These are phyloP conservation scores for Albatrellus ellisii DNA, from an alignment of 768 basidiomycete genomes.

Conservation along the genomic window DNA sequence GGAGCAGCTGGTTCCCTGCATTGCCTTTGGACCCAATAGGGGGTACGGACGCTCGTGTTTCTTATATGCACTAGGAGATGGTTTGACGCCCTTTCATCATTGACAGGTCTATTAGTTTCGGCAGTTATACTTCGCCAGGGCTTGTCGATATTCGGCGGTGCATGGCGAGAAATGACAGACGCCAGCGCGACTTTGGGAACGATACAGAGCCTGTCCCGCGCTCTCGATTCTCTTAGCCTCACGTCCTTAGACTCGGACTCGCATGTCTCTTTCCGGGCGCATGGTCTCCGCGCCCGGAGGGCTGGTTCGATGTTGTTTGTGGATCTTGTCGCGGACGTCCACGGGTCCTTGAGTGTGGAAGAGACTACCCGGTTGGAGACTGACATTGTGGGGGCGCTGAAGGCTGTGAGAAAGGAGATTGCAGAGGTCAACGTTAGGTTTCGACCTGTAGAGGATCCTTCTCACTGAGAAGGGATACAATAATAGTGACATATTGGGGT, in stretches of 20 bases:
- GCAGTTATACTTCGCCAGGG: constrained; percentile 78
- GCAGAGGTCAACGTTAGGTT: constrained; percentile 58
- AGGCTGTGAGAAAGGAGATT: constrained; percentile 47
- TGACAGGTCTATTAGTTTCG: constrained; percentile 74
- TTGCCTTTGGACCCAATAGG: constrained; percentile 89
- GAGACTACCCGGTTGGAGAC: constrained; percentile 50
- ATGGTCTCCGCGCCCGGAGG: constrained; percentile 55
- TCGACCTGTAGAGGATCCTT: background rate
- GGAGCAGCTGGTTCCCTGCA: constrained; percentile 76
- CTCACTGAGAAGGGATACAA: too few species aligned
- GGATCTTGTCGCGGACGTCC: constrained; percentile 68
- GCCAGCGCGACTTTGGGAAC: constrained; percentile 56
- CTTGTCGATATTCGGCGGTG: constrained; percentile 45
- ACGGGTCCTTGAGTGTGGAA: constrained; percentile 38
- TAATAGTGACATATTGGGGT: too few species aligned
- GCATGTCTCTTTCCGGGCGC: constrained; percentile 3
- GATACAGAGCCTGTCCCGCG: constrained; percentile 35
- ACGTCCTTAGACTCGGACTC: constrained; percentile 13
- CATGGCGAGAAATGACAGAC: constrained; percentile 75
- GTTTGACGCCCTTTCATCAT: background rate
- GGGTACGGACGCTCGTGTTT: constrained; percentile 32
- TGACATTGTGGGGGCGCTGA: constrained; percentile 42
- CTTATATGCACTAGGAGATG: background rate
- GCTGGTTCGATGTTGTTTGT: constrained; percentile 75
- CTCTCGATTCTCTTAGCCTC: constrained; percentile 43